These are phyloP conservation scores for Xylaria hypoxylon DNA, from an alignment of 2,329 filamentous ascomycete species.

Conservation along the genomic window DNA sequence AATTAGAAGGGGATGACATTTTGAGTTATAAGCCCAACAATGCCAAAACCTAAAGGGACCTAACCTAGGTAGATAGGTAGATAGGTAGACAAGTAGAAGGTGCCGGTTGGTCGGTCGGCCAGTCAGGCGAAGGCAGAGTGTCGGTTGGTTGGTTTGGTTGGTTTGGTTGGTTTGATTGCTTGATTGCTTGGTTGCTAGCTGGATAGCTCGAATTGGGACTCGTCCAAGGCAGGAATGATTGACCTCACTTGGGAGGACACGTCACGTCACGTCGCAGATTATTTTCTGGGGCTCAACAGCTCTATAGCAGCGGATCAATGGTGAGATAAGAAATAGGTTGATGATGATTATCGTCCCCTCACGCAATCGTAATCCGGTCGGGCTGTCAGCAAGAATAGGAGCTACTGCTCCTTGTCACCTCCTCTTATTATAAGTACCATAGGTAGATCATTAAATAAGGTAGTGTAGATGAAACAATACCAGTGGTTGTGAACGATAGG, in stretches of 20 bases:
- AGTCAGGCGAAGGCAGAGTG: constrained; percentile 17
- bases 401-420: not conserved
- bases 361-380: not conserved
- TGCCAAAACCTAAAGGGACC: constrained; percentile 4
- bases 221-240: constrained; percentile 21
- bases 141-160: constrained; percentile 3
- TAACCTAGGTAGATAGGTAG: not conserved
- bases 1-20: constrained; percentile 72
- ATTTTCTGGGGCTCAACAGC: not conserved
- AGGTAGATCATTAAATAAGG: no score
- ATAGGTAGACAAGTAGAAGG: constrained; percentile 16
- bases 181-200: not conserved
- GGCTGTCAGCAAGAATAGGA: not conserved
- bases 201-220: not conserved
- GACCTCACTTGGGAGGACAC: constrained; percentile 18
- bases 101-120: constrained; percentile 9
- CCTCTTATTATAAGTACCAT: not conserved
- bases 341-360: not conserved
- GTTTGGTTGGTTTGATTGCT: constrained; percentile 1
- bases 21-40: constrained; percentile 21
- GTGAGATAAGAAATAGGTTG: constrained; percentile 19
- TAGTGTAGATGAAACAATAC: no score
- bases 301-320: not conserved
- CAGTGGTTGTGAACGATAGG: constrained; percentile 9
- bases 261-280: constrained; percentile 30